A percentile compares a stretch with the other conserved stretches of the same genome.
These are phyloP conservation scores for Fusarium mundagurra DNA, from an alignment of 2,329 filamentous ascomycete genomes.

Conservation along the genomic window DNA sequence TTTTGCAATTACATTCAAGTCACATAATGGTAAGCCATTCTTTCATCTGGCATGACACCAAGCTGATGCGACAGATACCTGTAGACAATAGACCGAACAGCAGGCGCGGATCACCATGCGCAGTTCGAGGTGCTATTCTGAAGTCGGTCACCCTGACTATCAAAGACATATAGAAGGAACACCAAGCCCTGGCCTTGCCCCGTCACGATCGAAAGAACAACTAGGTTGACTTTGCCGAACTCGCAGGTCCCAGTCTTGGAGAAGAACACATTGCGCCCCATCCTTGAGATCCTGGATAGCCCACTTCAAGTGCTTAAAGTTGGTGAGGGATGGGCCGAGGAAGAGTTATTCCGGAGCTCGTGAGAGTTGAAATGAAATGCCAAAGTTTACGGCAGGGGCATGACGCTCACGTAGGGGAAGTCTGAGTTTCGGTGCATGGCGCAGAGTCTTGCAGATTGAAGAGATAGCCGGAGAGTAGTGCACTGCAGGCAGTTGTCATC, in stretches of 20 bases:
- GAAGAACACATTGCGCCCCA: fast-evolving
- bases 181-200: fast-evolving
- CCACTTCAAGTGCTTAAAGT: neutral
- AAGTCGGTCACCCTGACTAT: neutral
- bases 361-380: too few relatives aligned
- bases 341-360: too few relatives aligned
- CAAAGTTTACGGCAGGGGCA: too few relatives aligned
- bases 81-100: fast-evolving
- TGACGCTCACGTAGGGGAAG: too few relatives aligned
- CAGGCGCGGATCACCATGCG: too few relatives aligned
- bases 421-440: fast-evolving
- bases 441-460: fast-evolving
- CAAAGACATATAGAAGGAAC: fast-evolving
- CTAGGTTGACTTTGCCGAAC: fast-evolving
- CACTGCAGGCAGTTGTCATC: fast-evolving
- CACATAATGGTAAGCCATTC: fast-evolving
- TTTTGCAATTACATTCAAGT: fast-evolving
- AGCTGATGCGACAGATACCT: fast-evolving
- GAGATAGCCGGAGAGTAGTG: fast-evolving
- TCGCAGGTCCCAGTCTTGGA: fast-evolving
- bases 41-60: fast-evolving
- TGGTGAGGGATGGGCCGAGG: fast-evolving
- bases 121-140: fast-evolving
- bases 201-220: fast-evolving
- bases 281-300: neutral